Evolutionary conservation across 176 grass and related monocot species (phyloP), one percentile per base, ranked within the genome.

Genomic region (Cenchrus fungigraminus): DNA sequence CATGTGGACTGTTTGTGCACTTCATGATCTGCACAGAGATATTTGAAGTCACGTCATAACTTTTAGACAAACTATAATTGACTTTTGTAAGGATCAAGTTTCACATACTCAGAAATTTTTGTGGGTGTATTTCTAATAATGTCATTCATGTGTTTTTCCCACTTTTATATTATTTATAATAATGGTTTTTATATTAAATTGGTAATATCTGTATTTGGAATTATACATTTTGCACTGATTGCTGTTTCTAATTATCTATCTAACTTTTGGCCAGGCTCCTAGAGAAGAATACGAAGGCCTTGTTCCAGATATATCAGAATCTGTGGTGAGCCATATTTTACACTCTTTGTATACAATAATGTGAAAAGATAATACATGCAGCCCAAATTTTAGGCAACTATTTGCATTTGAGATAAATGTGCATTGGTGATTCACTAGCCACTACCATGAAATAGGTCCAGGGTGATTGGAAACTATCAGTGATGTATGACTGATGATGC

Each of bases 201-300:
- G 50, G 22, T 19, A 15, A 42, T 13, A 71, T 50, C 25, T 71
- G 54, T 46, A 40, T 83, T 77, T 53, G 16, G 5, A 82, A 22
- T 77, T 83, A 11, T 29, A 53, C 32, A 78, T 60, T 44, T 19
- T n/a, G 0, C n/a, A 47, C 69, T 76, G 71, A 55, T 80, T 80
- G 63, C 9, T 83, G 43, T 76, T 84, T 70, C 20, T 83, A 67
- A 64, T 90, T 79, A 54, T 78, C 0, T 57, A 9, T 72, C 63
- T 28, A 46, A 71, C 54, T 65, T 79, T 79, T 52, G 9, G 53
- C 45, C 65, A 87, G 89, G 59, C 19, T 87, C 70, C 77, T 51
- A 81, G 74, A 87, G 89, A 91, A 80, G 85, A 84, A 80, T 84
- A 77, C 31, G 85, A 84, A 76, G 81, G 50, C 17, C 71, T 75